Base-by-base conservation (phyloP, 179 eudicot species). In the Pouteria campechiana region DNA sequence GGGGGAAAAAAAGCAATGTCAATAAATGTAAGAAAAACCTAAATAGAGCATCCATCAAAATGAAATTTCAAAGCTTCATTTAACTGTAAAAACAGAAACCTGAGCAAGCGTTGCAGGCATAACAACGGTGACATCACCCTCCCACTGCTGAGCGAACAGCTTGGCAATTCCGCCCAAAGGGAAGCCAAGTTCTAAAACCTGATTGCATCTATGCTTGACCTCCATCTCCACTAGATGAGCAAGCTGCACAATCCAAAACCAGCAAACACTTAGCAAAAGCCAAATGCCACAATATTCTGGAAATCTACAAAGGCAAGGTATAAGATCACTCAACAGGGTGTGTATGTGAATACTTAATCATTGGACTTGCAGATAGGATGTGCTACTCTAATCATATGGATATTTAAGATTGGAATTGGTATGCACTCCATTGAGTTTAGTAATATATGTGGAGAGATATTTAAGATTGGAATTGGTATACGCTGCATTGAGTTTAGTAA, bases 111-210 rank as follows among this genome's bases (percentile, higher is more conserved):
- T 90, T 47, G 94, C 98, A 9, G 98, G 98, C 98, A 90, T 86
- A 27, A 90, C 98, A 21, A 90, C 74, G 15, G 98, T 90, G 33
- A 90, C 92, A 65, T 90, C 96, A 31, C 98, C 98, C 57, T 90
- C 98, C 98, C 98, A 90, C 33, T 90, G 96, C 57, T 90, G 98
- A 52, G 98, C 96, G 67, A 90, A 90, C 31, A 90, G 74, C 67
- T 77, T 82, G 25, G 92, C 82, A 7, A 86, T 33, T 46, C 83
- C 98, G 9, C 96, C 87, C 25, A 86, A 46, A 5, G 96, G 96
- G 57, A 86, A 86, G 36, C 98, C 98, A 28, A 90, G 90, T 55
- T 82, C 98, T 69, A 90, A 60, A 44, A 86, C 50, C 67, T 90
- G 96, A 68, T 75, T 70, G 74, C 92, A 90, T 67, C 94, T 60